Evolutionary conservation across 768 basidiomycete genomes (phyloP), one percentile per base, ranked within the genome.

Genomic region (Termitomyces eurrhizus): DNA sequence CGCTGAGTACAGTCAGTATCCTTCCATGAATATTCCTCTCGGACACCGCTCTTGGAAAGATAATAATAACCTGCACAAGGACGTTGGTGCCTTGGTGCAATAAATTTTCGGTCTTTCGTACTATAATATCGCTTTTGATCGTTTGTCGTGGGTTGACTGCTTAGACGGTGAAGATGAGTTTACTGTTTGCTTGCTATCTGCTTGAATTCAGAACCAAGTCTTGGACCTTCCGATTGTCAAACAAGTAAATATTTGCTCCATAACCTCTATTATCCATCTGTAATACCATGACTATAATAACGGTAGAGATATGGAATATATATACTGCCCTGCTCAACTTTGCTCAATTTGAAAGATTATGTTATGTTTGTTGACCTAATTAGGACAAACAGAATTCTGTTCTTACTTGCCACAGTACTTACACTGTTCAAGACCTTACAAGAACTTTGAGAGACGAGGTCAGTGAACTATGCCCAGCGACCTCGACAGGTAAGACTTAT

Each of bases 1-100:
- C 21, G 72, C 69, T 33, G 76, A 75, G 24, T 81, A 82, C 49
- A 63, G 72, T 0, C 81, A 82, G 60, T 76, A 81, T 37, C 70
- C 77, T 53, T 60, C 75, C 11, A 60, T 77, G 24, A 69, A 32
- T 9, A 35, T 52, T 9, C 7, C 75, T 0, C 68, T 83, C 5
- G 74, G 73, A 5, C 77, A 77, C 58, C 68, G 73, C 13, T 70
- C 72, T 2, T 82, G 83, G 83, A 83, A 81, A 44, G 81, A 83
- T 36, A 67, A 70, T 7, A 72, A 70, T 7, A 72, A 73, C 16
- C 54, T 85, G 64, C 73, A 80, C n/a, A 76, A 74, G 60, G 73
- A 71, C n/a, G 67, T 77, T 8, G 77, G 74, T 42, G 70, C 77
- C 13, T 61, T 76, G n/a, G 70, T 76, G 11, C 75, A 75, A 57